These are phyloP conservation scores for Voacanga thouarsii DNA, from an alignment of 257 asterid genomes.

Conservation along the genomic window DNA sequence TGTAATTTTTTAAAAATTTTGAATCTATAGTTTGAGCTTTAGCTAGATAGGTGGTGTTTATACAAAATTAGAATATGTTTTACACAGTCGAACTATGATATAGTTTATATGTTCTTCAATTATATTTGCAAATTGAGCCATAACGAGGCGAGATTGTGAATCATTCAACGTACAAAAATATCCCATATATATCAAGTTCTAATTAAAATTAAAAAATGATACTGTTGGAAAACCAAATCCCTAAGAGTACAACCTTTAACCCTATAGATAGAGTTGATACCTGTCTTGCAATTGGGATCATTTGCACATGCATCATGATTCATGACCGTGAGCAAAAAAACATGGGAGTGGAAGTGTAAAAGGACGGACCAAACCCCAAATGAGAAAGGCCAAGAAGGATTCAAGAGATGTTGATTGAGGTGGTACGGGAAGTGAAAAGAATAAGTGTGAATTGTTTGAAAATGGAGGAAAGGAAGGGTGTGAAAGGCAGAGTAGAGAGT, in stretches of 20 bases:
- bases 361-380: neutral
- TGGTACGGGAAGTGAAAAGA: neutral
- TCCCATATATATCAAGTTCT: neutral
- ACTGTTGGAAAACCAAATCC: neutral
- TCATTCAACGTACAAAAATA: too few relatives aligned
- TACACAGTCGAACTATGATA: too few relatives aligned
- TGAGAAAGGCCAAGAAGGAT: neutral
- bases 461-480: neutral
- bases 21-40: neutral
- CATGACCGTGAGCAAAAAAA: neutral
- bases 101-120: too few relatives aligned
- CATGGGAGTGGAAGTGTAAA: neutral
- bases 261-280: neutral
- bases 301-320: neutral
- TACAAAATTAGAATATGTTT: neutral
- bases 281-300: neutral
- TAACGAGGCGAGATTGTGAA: too few relatives aligned
- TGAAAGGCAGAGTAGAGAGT: neutral
- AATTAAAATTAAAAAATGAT: neutral
- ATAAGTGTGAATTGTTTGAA: constrained; percentile 2
- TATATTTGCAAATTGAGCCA: too few relatives aligned
- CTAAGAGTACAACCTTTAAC: neutral
- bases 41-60: neutral
- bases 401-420: neutral
- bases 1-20: neutral